Evolutionary conservation across 1,284 basidiomycete genomes (phyloP).

Genomic region (Tilletia caries): DNA sequence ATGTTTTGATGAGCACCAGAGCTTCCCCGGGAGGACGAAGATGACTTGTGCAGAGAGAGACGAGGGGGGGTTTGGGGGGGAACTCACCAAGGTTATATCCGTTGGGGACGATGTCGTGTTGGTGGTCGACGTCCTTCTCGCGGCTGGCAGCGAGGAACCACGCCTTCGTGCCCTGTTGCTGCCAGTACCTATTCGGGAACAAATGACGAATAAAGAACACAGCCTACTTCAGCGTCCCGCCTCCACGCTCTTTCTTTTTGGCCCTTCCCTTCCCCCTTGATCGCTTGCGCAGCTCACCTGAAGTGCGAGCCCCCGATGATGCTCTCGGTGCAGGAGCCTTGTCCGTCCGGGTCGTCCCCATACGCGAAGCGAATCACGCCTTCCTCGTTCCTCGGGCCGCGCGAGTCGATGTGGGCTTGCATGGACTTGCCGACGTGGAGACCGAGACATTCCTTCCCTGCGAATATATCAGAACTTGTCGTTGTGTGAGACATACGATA

Average conservation of each 20-base stretch:
- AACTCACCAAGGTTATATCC: slow-evolving; percentile 60
- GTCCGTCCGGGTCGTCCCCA: slow-evolving; percentile 24
- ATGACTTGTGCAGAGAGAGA: not conserved
- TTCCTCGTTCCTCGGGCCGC: slow-evolving; percentile 56
- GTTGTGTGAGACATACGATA: too few species aligned
- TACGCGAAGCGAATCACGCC: slow-evolving; percentile 64
- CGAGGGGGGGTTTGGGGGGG: not conserved
- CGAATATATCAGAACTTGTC: not conserved
- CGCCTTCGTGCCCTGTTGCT: slow-evolving; percentile 10
- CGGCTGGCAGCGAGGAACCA: slow-evolving; percentile 38
- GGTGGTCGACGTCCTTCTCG: slow-evolving; percentile 62
- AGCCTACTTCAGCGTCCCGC: not conserved
- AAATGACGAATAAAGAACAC: not conserved
- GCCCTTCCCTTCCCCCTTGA: too few species aligned
- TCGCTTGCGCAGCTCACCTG: not conserved
- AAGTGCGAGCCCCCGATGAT: slow-evolving; percentile 35
- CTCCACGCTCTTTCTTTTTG: too few species aligned
- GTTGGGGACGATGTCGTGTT: slow-evolving; percentile 64
- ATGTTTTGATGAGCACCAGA: too few species aligned
- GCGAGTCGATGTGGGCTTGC: slow-evolving; percentile 67
- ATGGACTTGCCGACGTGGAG: slow-evolving; percentile 66
- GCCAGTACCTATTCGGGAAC: slow-evolving; percentile 24
- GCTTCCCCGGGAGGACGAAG: not conserved
- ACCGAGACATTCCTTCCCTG: slow-evolving; percentile 62
- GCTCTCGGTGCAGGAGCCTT: not conserved